Evolutionary conservation across 176 grass and related monocot genomes (phyloP).

Genomic region (Lolium rigidum): DNA sequence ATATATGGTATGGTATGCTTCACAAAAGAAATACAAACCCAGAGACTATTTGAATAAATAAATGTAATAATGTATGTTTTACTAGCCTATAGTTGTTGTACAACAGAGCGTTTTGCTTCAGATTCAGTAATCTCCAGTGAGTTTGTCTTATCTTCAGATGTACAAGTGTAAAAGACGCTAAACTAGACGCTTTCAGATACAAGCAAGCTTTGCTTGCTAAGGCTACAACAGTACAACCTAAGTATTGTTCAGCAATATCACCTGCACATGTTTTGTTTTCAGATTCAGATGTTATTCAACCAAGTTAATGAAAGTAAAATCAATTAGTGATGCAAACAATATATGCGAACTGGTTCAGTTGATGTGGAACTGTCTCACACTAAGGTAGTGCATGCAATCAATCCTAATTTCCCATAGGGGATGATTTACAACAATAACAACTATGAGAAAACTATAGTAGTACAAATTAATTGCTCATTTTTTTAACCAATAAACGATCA

Average conservation of each 20-base stretch:
- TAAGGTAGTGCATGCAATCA: neutral
- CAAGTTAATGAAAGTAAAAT: conserved; percentile 26
- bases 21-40: conserved; percentile 24
- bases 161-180: conserved; percentile 19
- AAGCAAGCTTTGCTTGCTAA: conserved; percentile 37
- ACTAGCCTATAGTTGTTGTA: conserved; percentile 40
- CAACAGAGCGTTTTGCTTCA: conserved; percentile 17
- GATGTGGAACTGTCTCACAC: neutral
- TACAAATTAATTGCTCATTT: neutral
- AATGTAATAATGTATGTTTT: conserved; percentile 8
- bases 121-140: conserved; percentile 10
- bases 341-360: neutral
- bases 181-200: conserved; percentile 35
- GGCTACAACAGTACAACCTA: conserved; percentile 14
- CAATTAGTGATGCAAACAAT: neutral
- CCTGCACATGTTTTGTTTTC: conserved; percentile 42
- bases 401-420: neutral
- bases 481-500: neutral
- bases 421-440: neutral
- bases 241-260: conserved; percentile 39
- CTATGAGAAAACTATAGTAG: conserved; percentile 12
- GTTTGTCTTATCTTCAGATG: conserved; percentile 22
- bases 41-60: conserved; percentile 24
- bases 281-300: conserved; percentile 17
- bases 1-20: conserved; percentile 2